Base-by-base conservation (phyloP, 1,284 basidiomycete species). In the Puccinia triticina region DNA sequence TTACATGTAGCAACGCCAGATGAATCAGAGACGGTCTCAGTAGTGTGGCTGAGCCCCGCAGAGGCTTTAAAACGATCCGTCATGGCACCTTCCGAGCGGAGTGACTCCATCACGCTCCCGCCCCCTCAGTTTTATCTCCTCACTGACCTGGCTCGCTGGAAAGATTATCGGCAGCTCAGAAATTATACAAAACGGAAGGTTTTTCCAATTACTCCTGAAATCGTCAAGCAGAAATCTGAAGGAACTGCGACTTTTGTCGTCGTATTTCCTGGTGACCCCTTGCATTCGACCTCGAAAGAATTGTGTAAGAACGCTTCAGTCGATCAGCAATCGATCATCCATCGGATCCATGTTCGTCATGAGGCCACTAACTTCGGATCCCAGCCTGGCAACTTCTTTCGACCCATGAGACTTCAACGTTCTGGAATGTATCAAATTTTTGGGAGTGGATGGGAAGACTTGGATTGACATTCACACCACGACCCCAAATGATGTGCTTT, bases 101-200 rank as follows among this genome's bases (percentile, higher is more conserved):
- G 57, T 46, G 59, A 76, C 59, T 32, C 59, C 37, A 34, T 75
- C 21, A 66, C 84, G 50, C 77, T 85, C 3, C 83, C 84, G 61
- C 85, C 85, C 16, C 85, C 85, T 16, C 85, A 85, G 48, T 85
- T 85, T 73, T 84, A 85, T 79, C 74, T 85, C 18, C 74, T 85
- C 21, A 83, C 80, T 2, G 84, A 85, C 14, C 73, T 85, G 21
- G 26, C 43, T 64, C 40, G 43, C 16, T 55, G 46, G 37, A 46
- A 59, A 74, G 67, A 81, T 81, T 66, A 81, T 48, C 64, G 59
- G n/a, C 40, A 72, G 34, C n/a, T 81, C 26, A 55, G 40, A 23
- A 32, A 43, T 14, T 34, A n/a, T 21, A 66, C 16, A 50, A 46
- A 23, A 14, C 37, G 76, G 21, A 50, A 29, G 66, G 55, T 79